Evolutionary conservation across 345 rosid genomes (phyloP).

Genomic region (Arabis alpina): DNA sequence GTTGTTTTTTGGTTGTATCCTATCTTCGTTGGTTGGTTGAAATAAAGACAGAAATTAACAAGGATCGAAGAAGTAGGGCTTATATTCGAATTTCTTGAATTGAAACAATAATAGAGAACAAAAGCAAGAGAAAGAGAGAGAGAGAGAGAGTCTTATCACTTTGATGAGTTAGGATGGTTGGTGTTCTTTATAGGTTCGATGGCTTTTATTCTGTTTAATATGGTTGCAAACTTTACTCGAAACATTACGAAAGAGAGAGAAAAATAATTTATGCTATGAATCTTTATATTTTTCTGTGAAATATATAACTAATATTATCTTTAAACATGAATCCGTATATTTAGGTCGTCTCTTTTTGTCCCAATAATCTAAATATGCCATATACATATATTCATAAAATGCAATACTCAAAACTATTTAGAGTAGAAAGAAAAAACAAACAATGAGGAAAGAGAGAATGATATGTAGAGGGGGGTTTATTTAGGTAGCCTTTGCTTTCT

Average conservation of each 20-base stretch:
- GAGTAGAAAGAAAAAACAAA: neutral
- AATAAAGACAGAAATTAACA: conserved; percentile 23
- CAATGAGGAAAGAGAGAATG: conserved; percentile 11
- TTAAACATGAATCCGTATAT: conserved; percentile 38
- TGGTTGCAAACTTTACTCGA: conserved; percentile 34
- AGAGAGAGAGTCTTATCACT: conserved; percentile 34
- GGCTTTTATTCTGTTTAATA: conserved; percentile 38
- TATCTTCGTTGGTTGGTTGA: conserved; percentile 35
- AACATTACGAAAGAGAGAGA: conserved; percentile 31
- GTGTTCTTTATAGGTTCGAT: conserved; percentile 44
- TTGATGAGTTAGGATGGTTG: conserved; percentile 42
- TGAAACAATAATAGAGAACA: conserved; percentile 33
- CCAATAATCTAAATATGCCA: conserved; percentile 22
- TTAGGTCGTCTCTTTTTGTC: conserved; percentile 29
- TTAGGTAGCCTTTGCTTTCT: conserved; percentile 27
- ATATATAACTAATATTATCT: conserved; percentile 25
- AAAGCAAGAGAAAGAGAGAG: conserved; percentile 33
- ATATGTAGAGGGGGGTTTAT: conserved; percentile 23
- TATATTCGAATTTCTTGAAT: conserved; percentile 29
- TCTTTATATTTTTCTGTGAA: conserved; percentile 32
- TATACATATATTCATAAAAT: conserved; percentile 6
- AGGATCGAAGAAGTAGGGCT: conserved; percentile 16
- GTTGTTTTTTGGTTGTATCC: neutral
- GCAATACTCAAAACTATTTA: neutral
- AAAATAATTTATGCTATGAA: conserved; percentile 21